phyloP scores from a whole-genome alignment of 2,329 filamentous ascomycete species.

The Aspergillus novoparasiticus region DNA sequence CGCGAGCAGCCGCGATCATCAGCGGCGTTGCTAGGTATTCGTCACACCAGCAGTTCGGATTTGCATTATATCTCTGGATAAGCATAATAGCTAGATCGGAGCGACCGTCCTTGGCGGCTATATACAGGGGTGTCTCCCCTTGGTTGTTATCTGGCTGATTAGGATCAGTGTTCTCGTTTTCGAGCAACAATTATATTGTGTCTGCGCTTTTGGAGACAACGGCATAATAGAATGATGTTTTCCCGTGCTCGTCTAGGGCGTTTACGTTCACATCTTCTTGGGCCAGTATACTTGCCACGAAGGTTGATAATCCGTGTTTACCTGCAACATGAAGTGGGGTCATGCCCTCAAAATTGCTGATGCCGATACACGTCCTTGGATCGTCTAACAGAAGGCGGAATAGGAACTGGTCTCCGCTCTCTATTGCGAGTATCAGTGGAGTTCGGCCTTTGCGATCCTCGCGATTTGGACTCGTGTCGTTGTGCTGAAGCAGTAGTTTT shows the following conservation, averaged over 20 bases:
- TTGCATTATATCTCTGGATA: neutral
- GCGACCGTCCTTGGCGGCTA: neutral
- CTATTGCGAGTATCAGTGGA: neutral
- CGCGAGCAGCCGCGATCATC: neutral
- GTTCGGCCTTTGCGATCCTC: neutral
- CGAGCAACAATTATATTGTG: neutral
- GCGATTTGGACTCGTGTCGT: neutral
- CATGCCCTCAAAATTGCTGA: neutral
- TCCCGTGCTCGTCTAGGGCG: accelerated
- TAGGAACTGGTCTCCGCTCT: neutral
- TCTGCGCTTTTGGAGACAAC: neutral
- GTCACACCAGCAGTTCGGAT: neutral
- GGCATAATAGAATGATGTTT: neutral
- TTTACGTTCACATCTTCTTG: neutral
- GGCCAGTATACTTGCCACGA: neutral
- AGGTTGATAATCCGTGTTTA: neutral
- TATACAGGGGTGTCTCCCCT: neutral
- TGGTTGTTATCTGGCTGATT: neutral
- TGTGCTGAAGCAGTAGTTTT: neutral
- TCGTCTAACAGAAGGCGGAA: neutral
- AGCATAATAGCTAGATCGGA: neutral
- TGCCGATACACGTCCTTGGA: neutral
- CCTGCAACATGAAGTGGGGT: neutral
- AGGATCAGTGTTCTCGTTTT: neutral
- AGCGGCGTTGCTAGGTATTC: neutral